phyloP scores from a whole-genome alignment of 768 basidiomycete species.

The Xerocomus potaroensis region DNA sequence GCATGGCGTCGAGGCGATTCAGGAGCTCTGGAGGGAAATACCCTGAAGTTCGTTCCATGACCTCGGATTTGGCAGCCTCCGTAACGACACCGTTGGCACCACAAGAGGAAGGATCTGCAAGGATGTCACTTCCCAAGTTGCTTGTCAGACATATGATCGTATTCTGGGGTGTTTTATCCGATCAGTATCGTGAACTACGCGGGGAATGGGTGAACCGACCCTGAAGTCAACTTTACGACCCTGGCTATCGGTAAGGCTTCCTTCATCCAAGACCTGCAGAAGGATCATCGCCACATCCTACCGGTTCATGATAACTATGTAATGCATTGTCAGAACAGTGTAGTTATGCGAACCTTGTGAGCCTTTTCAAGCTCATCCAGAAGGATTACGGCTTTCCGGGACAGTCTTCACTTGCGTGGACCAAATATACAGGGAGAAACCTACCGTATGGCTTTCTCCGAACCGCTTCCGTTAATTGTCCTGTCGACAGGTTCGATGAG shows the following conservation, averaged over 20 bases:
- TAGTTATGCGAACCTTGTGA: constrained; percentile 53
- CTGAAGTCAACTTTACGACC: constrained; percentile 92
- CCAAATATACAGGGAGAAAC: not conserved
- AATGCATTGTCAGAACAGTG: not conserved
- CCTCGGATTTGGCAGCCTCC: constrained; percentile 54
- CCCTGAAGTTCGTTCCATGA: constrained; percentile 69
- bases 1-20: constrained; percentile 82
- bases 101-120: constrained; percentile 63
- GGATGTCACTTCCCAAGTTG: constrained; percentile 79
- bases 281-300: constrained; percentile 87
- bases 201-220: constrained; percentile 33
- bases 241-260: constrained; percentile 84
- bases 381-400: constrained; percentile 49
- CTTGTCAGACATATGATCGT: constrained; percentile 90
- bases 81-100: constrained; percentile 63
- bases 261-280: constrained; percentile 89
- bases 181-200: not conserved
- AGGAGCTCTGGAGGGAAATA: constrained; percentile 90
- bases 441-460: constrained; percentile 55
- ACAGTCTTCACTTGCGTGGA: not conserved
- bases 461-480: constrained; percentile 63
- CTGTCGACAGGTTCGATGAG: constrained; percentile 21
- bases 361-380: constrained; percentile 74
- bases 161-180: constrained; percentile 43
- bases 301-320: not conserved